phyloP scores from a whole-genome alignment of 331 rosid species.

The Acacia concinna region DNA sequence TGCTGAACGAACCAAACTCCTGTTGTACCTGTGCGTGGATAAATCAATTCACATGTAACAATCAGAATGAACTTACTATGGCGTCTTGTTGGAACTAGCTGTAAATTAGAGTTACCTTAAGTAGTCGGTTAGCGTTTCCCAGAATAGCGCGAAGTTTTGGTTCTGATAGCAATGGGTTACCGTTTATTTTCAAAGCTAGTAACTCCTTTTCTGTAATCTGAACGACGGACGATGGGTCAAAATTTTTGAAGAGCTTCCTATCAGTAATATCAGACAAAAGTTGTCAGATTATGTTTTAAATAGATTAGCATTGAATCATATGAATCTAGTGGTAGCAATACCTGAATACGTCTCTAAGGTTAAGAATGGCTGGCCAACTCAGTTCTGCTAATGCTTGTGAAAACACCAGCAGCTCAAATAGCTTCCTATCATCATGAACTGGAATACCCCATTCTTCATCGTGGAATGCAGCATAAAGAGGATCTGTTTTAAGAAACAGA shows the following conservation, averaged over 20 bases:
- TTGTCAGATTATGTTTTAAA: constrained; percentile 17
- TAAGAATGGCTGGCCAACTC: constrained; percentile 75
- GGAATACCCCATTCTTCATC: constrained; percentile 97
- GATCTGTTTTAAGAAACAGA: constrained; percentile 48
- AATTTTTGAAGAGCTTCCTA: constrained; percentile 73
- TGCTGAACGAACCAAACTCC: constrained; percentile 87
- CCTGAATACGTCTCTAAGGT: constrained; percentile 75
- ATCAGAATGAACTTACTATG: not conserved
- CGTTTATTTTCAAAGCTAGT: constrained; percentile 56
- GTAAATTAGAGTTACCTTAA: constrained; percentile 55
- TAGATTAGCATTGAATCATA: not conserved
- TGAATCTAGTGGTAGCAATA: constrained; percentile 25
- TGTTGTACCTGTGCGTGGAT: constrained; percentile 52
- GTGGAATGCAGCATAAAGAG: constrained; percentile 68
- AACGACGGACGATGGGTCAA: constrained; percentile 72
- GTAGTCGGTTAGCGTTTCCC: constrained; percentile 77
- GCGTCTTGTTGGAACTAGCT: not conserved
- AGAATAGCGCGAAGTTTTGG: constrained; percentile 87
- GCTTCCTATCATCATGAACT: constrained; percentile 65
- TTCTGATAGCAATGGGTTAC: constrained; percentile 68
- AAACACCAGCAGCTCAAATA: constrained; percentile 75
- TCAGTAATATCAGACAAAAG: constrained; percentile 14
- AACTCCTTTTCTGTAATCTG: constrained; percentile 68
- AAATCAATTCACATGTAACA: not conserved
- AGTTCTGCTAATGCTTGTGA: constrained; percentile 92